Evolutionary conservation across 1,284 basidiomycete species (phyloP), one percentile per base, ranked within the genome.

Genomic region (Schizophyllum commune): DNA sequence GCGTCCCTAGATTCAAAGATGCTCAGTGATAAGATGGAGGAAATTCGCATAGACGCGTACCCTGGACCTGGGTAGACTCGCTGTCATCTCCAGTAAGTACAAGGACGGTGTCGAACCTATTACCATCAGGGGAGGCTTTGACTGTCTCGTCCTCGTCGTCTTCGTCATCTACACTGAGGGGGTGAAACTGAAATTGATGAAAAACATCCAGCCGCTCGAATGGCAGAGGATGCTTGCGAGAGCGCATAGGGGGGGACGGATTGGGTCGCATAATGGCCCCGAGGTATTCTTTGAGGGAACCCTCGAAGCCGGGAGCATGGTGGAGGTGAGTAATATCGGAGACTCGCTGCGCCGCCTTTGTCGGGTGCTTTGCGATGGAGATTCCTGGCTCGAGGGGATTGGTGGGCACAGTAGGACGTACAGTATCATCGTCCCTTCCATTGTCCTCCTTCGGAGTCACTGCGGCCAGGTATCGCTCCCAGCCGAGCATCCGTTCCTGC

Each of bases 401-500:
- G n/a, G n/a, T n/a, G n/a, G n/a, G n/a, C n/a, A n/a, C n/a, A n/a
- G n/a, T n/a, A 51, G 11, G 47, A 51, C 47, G n/a, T 51, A 11
- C 47, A 51, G 47, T n/a, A 11, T 11, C 47, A 51, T 11, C 52
- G 21, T 7, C 52, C 6, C 21, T 54, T 6, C n/a, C 52, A 54
- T 54, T n/a, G 21, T 19, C 17, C n/a, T 54, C 52, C 7, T 7
- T 6, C 7, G 52, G 21, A n/a, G 52, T 54, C 7, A 22, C n/a
- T 7, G 21, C 6, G 52, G 52, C 6, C 7, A 54, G 6, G n/a
- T 54, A 54, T 6, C n/a, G n/a, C n/a, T 6, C 6, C 7, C 56
- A 60, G 2, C 17, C 32, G 9, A 47, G n/a, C 4, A 72, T 65
- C 52, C 70, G 68, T 61, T 73, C 72, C n/a, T 65, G 58, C 2